Evolutionary conservation across 2,329 filamentous ascomycete genomes (phyloP).

Genomic region (Trichoderma polysporum): DNA sequence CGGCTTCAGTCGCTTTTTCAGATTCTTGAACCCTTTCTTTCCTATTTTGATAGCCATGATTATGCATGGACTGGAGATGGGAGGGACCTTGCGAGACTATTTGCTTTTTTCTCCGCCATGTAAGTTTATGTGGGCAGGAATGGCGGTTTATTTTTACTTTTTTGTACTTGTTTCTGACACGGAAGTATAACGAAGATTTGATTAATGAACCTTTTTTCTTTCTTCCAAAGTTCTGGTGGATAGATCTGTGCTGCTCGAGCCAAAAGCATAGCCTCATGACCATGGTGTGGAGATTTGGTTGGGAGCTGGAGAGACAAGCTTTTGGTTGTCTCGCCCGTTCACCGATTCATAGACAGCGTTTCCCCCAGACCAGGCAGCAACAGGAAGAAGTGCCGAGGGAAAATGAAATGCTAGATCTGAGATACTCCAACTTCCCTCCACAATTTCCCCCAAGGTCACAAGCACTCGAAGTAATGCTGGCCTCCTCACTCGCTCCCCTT

Average conservation of each 20-base stretch:
- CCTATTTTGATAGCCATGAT: background rate
- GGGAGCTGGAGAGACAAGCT: background rate
- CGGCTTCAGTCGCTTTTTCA: constrained; percentile 20
- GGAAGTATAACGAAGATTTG: background rate
- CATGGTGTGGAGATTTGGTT: background rate
- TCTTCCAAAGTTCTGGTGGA: background rate
- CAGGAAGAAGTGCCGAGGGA: background rate
- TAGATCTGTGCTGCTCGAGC: background rate
- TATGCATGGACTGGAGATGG: background rate
- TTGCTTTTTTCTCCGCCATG: no score
- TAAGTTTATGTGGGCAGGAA: no score
- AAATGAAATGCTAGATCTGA: background rate
- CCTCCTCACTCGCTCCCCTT: background rate
- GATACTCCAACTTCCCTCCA: background rate
- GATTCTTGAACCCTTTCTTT: background rate
- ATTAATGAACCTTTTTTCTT: background rate
- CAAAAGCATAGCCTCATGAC: background rate
- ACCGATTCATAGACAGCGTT: no score
- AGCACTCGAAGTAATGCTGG: background rate
- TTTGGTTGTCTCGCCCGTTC: no score
- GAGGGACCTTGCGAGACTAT: no score
- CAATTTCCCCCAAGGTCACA: background rate
- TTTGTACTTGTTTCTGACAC: background rate
- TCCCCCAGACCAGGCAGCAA: no score
- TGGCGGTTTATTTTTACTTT: no score